Evolutionary conservation across 345 rosid species (phyloP).

Genomic region (Eucalyptus curtisii): DNA sequence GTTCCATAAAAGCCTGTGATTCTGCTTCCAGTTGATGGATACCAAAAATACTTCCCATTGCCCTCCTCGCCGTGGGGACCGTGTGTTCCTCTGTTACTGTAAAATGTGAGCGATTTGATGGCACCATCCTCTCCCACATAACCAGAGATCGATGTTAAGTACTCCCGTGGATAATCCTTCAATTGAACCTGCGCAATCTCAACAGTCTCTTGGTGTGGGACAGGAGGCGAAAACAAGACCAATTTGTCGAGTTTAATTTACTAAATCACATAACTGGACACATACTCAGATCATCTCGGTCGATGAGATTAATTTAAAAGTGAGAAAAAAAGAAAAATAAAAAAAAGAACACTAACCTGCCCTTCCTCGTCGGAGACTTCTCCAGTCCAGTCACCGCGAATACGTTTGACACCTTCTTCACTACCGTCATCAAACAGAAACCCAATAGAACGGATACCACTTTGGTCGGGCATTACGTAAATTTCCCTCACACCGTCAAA

Average conservation of each 20-base stretch:
- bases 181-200: not conserved
- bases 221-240: not conserved
- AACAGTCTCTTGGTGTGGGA: accelerated
- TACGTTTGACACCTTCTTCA: accelerated
- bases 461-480: not conserved
- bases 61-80: accelerated
- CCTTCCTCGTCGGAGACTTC: accelerated
- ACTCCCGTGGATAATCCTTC: not conserved
- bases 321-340: no score
- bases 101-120: not conserved
- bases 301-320: no score
- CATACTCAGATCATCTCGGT: not conserved
- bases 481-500: not conserved
- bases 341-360: not conserved
- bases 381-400: accelerated
- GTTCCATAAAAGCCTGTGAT: not conserved
- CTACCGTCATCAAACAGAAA: not conserved
- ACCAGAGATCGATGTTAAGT: not conserved
- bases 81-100: not conserved
- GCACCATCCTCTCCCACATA: not conserved
- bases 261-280: not conserved
- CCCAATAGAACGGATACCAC: not conserved
- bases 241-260: accelerated
- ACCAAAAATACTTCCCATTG: not conserved
- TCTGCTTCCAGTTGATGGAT: not conserved